A percentile compares a stretch with the other conserved stretches of the same genome.
Conservation (phyloP, 495 filamentous ascomycete genomes). For the Penicillium psychrofluorescens region DNA sequence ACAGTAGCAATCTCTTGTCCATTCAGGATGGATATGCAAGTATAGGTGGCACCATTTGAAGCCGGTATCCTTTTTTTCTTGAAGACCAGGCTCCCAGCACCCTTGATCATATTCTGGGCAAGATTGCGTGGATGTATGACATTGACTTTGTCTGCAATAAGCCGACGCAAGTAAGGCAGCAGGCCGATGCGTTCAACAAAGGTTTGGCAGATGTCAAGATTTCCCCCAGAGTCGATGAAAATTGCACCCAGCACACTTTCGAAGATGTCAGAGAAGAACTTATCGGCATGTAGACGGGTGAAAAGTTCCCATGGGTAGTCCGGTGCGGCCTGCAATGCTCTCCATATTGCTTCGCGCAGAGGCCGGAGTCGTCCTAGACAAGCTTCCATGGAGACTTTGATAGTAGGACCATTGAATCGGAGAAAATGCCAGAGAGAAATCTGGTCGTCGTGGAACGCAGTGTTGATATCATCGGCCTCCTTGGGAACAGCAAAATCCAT, state of each 20-base stretch:
- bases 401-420: slow-evolving; percentile 44
- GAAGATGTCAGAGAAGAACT: slow-evolving; percentile 81
- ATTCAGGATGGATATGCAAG: slow-evolving; percentile 4
- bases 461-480: background rate
- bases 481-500: slow-evolving; percentile 36
- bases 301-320: slow-evolving; percentile 74
- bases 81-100: slow-evolving; percentile 9
- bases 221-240: slow-evolving; percentile 68
- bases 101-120: slow-evolving; percentile 49
- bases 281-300: slow-evolving; percentile 56
- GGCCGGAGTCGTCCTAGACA: slow-evolving; percentile 35
- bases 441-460: background rate
- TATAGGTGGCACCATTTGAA: background rate
- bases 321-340: slow-evolving; percentile 36
- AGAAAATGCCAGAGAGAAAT: slow-evolving; percentile 63
- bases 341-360: slow-evolving; percentile 42
- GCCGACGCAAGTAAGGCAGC: slow-evolving; percentile 50
- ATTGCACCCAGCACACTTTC: slow-evolving; percentile 79
- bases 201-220: slow-evolving; percentile 43
- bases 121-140: slow-evolving; percentile 70
- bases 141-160: slow-evolving; percentile 53
- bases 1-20: slow-evolving; percentile 1
- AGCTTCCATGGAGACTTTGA: slow-evolving; percentile 39
- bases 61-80: slow-evolving; percentile 7
- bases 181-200: slow-evolving; percentile 62